Evolutionary conservation across 352 stramenopile genomes (phyloP).

Genomic region (Pythium dissimile): DNA sequence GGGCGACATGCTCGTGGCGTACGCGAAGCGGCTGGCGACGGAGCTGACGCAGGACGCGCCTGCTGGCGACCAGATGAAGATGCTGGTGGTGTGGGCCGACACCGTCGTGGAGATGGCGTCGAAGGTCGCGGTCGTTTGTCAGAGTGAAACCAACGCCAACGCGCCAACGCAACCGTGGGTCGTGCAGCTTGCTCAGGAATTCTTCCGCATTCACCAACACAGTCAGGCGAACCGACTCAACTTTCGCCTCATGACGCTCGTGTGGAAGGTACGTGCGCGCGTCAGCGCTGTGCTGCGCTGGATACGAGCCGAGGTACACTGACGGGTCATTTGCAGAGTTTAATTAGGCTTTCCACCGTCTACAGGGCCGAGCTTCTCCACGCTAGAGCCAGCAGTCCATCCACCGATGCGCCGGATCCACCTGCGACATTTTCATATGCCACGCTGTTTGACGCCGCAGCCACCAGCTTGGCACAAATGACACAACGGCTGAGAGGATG

Average conservation of each 20-base stretch:
- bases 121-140: not conserved
- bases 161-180: too few relatives aligned
- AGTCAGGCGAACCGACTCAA: not conserved
- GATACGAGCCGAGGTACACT: too few relatives aligned
- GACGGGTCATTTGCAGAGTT: conserved; percentile 8
- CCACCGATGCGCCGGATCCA: not conserved
- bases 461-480: conserved; percentile 4
- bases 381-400: not conserved
- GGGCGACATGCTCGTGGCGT: conserved; percentile 2
- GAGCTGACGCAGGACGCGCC: conserved; percentile 3
- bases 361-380: not conserved
- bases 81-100: conserved; percentile 5
- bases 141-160: too few relatives aligned
- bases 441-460: conserved; percentile 14
- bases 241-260: conserved; percentile 22
- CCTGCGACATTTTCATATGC: not conserved
- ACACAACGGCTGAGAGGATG: conserved; percentile 8
- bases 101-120: conserved; percentile 10
- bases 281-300: not conserved
- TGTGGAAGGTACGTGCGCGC: conserved; percentile 16
- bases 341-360: conserved; percentile 20
- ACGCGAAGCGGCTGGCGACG: not conserved
- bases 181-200: conserved; percentile 3
- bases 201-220: conserved; percentile 13
- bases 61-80: not conserved